Conservation (phyloP, 768 basidiomycete genomes). For the Cyathus striatus region DNA sequence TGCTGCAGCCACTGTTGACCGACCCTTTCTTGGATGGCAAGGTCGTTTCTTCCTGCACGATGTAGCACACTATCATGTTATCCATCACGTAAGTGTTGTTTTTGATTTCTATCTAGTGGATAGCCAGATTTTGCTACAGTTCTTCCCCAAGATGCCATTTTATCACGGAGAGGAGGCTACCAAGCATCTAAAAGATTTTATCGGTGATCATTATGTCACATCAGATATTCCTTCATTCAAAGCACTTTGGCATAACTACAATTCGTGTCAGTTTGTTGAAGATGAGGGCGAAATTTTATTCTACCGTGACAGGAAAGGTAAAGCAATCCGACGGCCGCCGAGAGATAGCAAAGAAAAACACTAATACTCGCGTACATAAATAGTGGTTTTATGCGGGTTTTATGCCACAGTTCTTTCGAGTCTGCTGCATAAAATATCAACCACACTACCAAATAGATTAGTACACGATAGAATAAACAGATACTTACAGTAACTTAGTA, state of each 20-base stretch:
- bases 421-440: too few relatives aligned
- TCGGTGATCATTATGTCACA: conserved; percentile 38
- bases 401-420: too few relatives aligned
- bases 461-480: too few relatives aligned
- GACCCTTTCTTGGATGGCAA: conserved; percentile 44
- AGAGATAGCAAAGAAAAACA: too few relatives aligned
- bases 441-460: too few relatives aligned
- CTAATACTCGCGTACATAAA: too few relatives aligned
- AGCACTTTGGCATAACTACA: conserved; percentile 41
- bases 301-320: background rate
- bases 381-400: too few relatives aligned
- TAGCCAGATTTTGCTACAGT: conserved; percentile 17
- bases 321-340: background rate
- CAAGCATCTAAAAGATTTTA: conserved; percentile 27
- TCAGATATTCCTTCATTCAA: conserved; percentile 21
- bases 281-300: conserved; percentile 29
- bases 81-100: conserved; percentile 34
- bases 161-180: conserved; percentile 41
- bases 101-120: background rate
- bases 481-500: too few relatives aligned
- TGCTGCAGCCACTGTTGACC: conserved; percentile 45
- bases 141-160: conserved; percentile 45
- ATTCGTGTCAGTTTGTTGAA: conserved; percentile 43
- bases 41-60: conserved; percentile 51
- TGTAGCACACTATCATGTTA: conserved; percentile 48